These are phyloP conservation scores for Arthroderma sp. DNA, from an alignment of 2,329 filamentous ascomycete genomes.

Conservation along the genomic window DNA sequence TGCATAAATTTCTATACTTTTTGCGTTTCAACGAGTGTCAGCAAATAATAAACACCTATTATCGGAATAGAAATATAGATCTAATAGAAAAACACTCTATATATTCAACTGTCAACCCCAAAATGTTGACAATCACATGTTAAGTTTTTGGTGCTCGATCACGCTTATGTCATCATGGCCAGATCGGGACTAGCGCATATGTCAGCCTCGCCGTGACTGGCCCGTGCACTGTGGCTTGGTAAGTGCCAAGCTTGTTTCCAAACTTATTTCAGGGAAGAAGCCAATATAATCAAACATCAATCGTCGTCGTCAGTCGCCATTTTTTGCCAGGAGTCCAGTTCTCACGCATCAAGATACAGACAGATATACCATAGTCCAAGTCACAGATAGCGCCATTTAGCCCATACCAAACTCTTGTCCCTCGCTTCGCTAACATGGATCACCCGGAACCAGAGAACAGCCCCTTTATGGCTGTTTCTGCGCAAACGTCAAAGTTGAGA, in stretches of 20 bases:
- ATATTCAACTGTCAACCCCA: too few relatives aligned
- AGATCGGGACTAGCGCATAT: background rate
- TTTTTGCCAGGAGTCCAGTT: background rate
- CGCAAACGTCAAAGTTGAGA: constrained; percentile 53
- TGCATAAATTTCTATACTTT: too few relatives aligned
- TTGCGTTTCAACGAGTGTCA: too few relatives aligned
- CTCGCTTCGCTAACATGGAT: constrained; percentile 51
- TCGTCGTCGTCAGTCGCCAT: background rate
- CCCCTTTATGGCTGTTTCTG: constrained; percentile 78
- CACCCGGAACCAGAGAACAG: constrained; percentile 75
- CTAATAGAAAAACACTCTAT: too few relatives aligned
- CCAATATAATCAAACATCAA: background rate
- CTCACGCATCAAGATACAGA: background rate
- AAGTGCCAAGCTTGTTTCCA: background rate
- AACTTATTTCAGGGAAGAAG: background rate
- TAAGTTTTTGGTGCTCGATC: too few relatives aligned
- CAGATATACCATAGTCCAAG: background rate
- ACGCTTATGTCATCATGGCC: background rate
- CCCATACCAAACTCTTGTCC: background rate
- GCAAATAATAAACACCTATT: too few relatives aligned
- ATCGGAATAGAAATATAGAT: too few relatives aligned
- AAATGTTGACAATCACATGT: too few relatives aligned
- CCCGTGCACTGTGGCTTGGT: background rate
- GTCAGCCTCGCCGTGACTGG: background rate
- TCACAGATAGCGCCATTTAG: background rate